Evolutionary conservation across 108 stramenopile species (phyloP).

Genomic region (Nitzschia putrida): DNA sequence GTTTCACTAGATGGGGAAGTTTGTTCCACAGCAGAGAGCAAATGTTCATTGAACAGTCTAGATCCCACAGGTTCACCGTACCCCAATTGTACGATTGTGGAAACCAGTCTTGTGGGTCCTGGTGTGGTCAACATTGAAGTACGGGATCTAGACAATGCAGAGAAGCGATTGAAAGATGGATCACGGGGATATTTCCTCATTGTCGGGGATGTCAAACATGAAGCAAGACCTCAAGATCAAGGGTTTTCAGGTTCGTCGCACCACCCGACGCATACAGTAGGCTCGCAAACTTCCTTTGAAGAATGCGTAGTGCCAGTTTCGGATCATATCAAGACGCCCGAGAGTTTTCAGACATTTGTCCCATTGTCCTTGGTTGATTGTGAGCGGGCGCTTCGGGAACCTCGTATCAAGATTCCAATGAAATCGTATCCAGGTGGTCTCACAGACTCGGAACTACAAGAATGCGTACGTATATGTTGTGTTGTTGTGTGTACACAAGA

Average conservation of each 20-base stretch:
- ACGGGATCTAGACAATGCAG: slow-evolving; percentile 19
- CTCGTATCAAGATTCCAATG: slow-evolving; percentile 7
- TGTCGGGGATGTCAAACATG: slow-evolving; percentile 38
- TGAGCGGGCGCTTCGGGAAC: background rate
- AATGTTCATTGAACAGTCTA: background rate
- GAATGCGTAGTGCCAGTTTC: no score
- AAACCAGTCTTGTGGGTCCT: slow-evolving; percentile 10
- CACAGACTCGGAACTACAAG: slow-evolving; percentile 39
- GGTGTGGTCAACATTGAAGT: slow-evolving; percentile 25
- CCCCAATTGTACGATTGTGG: slow-evolving; percentile 2
- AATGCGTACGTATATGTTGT: slow-evolving; percentile 48
- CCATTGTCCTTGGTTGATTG: no score
- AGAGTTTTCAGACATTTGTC: no score
- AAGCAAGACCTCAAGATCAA: no score
- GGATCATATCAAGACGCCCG: no score
- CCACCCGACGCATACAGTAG: no score
- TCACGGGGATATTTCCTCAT: slow-evolving; percentile 40
- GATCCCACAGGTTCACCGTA: slow-evolving; percentile 4
- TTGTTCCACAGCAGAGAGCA: background rate
- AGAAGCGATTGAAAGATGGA: background rate
- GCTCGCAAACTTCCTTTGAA: no score
- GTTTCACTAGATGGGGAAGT: slow-evolving; percentile 12
- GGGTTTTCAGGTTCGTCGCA: no score
- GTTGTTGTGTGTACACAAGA: no score
- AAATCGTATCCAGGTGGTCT: slow-evolving; percentile 46